These are phyloP conservation scores for Lentinus tigrinus DNA, from an alignment of 768 basidiomycete genomes.

Conservation along the genomic window DNA sequence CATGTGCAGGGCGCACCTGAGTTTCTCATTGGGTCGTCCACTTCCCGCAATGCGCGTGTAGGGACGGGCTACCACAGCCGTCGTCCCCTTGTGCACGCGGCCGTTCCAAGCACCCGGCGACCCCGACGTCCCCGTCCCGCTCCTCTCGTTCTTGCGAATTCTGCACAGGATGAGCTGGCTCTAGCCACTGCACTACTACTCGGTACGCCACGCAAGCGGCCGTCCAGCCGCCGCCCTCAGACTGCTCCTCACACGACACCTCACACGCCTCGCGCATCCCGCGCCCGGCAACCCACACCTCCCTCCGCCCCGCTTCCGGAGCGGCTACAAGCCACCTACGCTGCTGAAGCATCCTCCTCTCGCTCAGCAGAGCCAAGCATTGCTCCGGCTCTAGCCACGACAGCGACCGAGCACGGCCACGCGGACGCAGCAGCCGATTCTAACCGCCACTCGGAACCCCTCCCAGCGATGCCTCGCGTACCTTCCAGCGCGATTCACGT, in stretches of 20 bases:
- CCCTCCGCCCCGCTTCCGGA: neutral
- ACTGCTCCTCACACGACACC: neutral
- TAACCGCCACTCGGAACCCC: slow-evolving; percentile 1
- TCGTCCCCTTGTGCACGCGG: neutral
- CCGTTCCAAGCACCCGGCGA: neutral
- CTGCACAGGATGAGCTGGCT: slow-evolving; percentile 1
- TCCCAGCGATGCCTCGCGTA: neutral
- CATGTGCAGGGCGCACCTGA: slow-evolving; percentile 16
- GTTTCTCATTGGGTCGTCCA: slow-evolving; percentile 22
- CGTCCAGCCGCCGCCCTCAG: neutral
- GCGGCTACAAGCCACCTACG: neutral
- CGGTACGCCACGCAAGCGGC: neutral
- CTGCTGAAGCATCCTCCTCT: neutral
- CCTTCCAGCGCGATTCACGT: neutral
- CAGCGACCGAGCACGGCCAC: neutral
- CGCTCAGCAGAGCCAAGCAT: neutral
- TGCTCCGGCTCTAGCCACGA: neutral
- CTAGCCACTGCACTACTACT: neutral
- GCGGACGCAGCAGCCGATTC: neutral
- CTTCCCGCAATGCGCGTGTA: slow-evolving; percentile 11
- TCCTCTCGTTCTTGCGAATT: slow-evolving; percentile 9
- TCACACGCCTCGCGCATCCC: neutral
- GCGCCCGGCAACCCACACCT: neutral
- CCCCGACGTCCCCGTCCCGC: slow-evolving; percentile 8
- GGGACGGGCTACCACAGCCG: slow-evolving; percentile 16